Conservation (phyloP, 805 yeast genomes). For the Jamesozyma rosinii region DNA sequence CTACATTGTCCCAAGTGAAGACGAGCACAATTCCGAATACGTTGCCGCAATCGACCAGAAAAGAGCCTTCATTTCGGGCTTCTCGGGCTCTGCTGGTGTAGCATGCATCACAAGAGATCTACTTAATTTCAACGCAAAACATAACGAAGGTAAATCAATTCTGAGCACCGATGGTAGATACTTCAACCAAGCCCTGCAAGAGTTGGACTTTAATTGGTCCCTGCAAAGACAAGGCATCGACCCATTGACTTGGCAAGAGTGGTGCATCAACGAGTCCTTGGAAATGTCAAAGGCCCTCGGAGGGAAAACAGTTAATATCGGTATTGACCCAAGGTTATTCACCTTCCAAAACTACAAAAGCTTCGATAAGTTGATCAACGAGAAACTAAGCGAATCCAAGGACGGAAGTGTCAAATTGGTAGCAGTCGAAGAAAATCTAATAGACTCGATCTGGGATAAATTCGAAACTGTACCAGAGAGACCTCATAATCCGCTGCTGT, state of each 20-base stretch:
- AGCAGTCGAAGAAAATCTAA: constrained; percentile 52
- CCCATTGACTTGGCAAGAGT: constrained; percentile 70
- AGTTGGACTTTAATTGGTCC: constrained; percentile 71
- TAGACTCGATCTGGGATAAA: constrained; percentile 64
- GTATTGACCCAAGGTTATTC: constrained; percentile 76
- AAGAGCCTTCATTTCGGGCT: constrained; percentile 74
- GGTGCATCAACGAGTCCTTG: constrained; percentile 51
- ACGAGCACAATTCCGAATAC: constrained; percentile 89
- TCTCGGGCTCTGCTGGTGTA: constrained; percentile 88
- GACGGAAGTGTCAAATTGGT: constrained; percentile 33
- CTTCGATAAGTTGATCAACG: constrained; percentile 26
- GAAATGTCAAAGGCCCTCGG: constrained; percentile 36
- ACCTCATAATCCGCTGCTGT: constrained; percentile 40
- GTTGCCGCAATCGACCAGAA: constrained; percentile 75
- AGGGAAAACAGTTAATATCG: constrained; percentile 43
- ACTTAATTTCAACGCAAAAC: constrained; percentile 32
- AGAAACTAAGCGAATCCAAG: background rate
- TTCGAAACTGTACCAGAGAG: constrained; percentile 59
- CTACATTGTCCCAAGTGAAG: constrained; percentile 78
- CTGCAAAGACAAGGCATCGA: constrained; percentile 76
- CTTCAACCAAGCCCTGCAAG: constrained; percentile 80
- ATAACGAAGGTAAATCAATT: constrained; percentile 57
- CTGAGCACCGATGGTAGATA: constrained; percentile 92
- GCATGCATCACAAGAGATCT: constrained; percentile 63
- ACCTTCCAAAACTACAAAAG: constrained; percentile 33